Evolutionary conservation across 2,329 filamentous ascomycete species (phyloP), one percentile per base, ranked within the genome.

Genomic region (Talaromyces sp.): DNA sequence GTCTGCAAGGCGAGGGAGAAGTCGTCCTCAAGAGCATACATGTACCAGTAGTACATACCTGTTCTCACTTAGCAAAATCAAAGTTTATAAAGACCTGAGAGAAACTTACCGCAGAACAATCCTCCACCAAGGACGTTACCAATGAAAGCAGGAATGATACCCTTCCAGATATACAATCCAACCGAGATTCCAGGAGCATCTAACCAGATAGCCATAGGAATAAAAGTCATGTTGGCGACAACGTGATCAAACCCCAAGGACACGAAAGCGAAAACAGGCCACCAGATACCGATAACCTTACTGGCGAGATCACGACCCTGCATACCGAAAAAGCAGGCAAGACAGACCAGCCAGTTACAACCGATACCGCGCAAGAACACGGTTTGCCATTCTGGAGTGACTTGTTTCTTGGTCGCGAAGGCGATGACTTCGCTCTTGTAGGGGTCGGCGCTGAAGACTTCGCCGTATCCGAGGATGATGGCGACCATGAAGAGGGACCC

Each of bases 151-250:
- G 11, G 76, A 75, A 68, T 78, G 72, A 63, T 78, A 72, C 17
- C 92, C 66, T 78, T 77, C 69, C 77, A 86, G 75, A 80, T 79
- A 60, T 77, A 78, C 27, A 76, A 72, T 13, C 78, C 79, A 49
- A 81, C 72, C 1, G 73, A 72, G 67, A 82, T 81, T 64, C 81
- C 61, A 5, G 70, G 67, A 13, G 70, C 72, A 59, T 71, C 71
- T 25, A 72, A 70, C 64, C 64, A 65, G 68, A 73, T 73, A 31
- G 70, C 72, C 54, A 73, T 68, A 4, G 72, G 70, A n/a, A 69
- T 58, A 45, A 69, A 68, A 7, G 64, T 69, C 47, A 68, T 73
- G 29, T 73, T 73, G 19, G 72, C 72, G 34, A 73, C 69, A 29
- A 62, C 68, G 60, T 73, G 72, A 25, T 73, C 69, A 31, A 70